phyloP scores from a whole-genome alignment of 2,329 filamentous ascomycete species.

The Fusarium nodosum region DNA sequence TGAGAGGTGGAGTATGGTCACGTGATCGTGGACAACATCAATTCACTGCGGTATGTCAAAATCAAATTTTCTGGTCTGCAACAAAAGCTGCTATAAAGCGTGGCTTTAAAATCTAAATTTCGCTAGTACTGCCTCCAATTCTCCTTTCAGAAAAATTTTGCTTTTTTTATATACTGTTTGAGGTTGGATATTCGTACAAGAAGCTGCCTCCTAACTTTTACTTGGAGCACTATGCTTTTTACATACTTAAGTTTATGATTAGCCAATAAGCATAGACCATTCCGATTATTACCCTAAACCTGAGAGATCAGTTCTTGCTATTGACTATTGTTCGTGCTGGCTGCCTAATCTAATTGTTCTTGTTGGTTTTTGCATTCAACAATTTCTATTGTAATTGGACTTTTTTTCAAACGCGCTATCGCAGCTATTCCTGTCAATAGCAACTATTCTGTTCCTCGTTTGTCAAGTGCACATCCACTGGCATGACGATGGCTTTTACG shows the following conservation, averaged over 20 bases:
- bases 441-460: background rate
- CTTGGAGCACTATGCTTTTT: conserved; percentile 1
- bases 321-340: background rate
- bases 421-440: background rate
- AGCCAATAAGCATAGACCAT: conserved; percentile 23
- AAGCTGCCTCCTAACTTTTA: background rate
- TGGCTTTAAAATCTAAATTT: background rate
- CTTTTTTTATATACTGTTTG: background rate
- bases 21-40: conserved; percentile 30
- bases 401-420: too few species aligned
- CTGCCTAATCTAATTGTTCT: background rate
- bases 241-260: background rate
- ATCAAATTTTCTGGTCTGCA: background rate
- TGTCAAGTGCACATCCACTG: background rate
- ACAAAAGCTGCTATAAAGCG: background rate
- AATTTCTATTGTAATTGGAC: background rate
- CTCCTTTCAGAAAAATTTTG: background rate
- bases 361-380: background rate
- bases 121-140: background rate
- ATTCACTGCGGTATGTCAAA: background rate
- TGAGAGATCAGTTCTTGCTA: background rate
- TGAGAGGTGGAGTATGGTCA: conserved; percentile 29
- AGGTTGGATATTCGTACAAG: background rate
- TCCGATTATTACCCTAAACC: conserved; percentile 25
- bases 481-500: background rate